These are phyloP conservation scores for Epithemia pelagica DNA, from an alignment of 108 stramenopile genomes.

Conservation along the genomic window DNA sequence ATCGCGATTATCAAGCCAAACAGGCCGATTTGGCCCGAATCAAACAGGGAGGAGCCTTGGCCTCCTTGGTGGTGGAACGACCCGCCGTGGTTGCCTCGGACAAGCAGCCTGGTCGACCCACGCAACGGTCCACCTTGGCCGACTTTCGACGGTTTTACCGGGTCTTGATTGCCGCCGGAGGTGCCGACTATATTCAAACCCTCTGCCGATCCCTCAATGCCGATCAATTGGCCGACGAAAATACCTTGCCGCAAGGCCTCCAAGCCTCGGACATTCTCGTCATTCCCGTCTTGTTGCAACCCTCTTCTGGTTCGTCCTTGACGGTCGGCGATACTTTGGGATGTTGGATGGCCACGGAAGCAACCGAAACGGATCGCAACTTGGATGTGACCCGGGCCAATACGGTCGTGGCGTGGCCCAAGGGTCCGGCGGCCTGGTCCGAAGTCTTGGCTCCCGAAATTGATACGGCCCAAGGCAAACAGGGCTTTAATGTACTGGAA, in stretches of 20 bases:
- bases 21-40: constrained; percentile 66
- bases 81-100: constrained; percentile 13
- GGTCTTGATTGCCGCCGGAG: constrained; percentile 71
- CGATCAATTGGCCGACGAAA: constrained; percentile 68
- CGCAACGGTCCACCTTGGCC: constrained; percentile 14
- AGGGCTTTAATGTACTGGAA: constrained; percentile 73
- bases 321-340: constrained; percentile 34
- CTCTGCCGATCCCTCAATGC: constrained; percentile 57
- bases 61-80: constrained; percentile 56
- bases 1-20: constrained; percentile 58
- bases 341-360: constrained; percentile 41
- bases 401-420: constrained; percentile 56
- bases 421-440: constrained; percentile 43
- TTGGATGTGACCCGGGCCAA: constrained; percentile 54
- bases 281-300: constrained; percentile 60
- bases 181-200: constrained; percentile 53
- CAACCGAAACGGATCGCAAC: constrained; percentile 48
- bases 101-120: neutral
- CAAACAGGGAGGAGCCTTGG: constrained; percentile 61
- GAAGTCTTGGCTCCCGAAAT: constrained; percentile 63
- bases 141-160: constrained; percentile 61
- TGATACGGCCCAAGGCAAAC: constrained; percentile 51
- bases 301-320: neutral
- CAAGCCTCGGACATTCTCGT: constrained; percentile 56
- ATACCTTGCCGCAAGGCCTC: constrained; percentile 50